Conservation (phyloP, 2,329 filamentous ascomycete species). For the Triangularia verruculosa region DNA sequence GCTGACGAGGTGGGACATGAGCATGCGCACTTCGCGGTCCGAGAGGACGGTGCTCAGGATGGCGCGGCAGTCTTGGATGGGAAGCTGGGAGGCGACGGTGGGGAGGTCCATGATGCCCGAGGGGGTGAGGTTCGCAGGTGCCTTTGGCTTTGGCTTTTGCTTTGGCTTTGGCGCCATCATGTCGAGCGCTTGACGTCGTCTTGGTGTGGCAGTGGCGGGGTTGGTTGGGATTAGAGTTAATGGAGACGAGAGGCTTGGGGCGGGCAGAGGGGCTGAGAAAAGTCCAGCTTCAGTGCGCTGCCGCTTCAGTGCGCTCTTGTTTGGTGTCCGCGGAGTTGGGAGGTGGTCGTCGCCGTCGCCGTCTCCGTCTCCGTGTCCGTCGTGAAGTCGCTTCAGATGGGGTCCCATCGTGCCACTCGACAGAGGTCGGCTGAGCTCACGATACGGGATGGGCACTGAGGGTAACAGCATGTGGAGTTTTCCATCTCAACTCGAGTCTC, state of each 20-base stretch:
- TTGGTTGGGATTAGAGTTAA: neutral
- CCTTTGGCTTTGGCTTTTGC: neutral
- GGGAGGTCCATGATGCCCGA: neutral
- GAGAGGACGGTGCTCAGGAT: constrained; percentile 4
- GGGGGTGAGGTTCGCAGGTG: neutral
- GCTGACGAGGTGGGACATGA: neutral
- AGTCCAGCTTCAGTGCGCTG: neutral
- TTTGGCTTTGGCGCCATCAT: neutral
- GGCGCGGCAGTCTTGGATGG: neutral
- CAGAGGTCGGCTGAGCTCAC: neutral
- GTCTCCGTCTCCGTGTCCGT: too few species aligned
- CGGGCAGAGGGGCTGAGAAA: too few species aligned
- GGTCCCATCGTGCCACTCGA: neutral
- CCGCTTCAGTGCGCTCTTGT: neutral
- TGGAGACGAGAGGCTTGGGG: neutral
- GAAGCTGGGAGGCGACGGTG: neutral
- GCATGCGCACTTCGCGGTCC: neutral
- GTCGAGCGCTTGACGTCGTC: neutral
- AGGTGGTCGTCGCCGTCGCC: neutral
- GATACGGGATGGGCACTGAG: neutral
- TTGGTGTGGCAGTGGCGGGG: neutral
- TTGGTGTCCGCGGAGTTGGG: neutral
- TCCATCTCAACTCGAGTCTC: neutral
- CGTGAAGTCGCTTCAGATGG: neutral
- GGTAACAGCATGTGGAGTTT: neutral